Evolutionary conservation across 495 filamentous ascomycete genomes (phyloP), one percentile per base, ranked within the genome.

Genomic region (Cryomyces minteri): DNA sequence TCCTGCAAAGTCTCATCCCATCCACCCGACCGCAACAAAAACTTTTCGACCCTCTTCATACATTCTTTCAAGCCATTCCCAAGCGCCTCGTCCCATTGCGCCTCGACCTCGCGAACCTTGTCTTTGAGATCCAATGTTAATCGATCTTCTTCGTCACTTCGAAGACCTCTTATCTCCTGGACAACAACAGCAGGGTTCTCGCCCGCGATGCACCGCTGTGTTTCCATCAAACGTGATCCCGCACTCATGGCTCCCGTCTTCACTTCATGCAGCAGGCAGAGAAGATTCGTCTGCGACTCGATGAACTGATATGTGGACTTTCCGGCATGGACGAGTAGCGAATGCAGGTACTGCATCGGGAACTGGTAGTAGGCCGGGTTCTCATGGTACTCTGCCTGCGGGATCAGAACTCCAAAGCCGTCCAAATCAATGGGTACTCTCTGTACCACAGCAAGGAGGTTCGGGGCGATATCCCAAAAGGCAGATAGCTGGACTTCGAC

Each of bases 401-500:
- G 90, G 42, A 98, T 76, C 45, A 71, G 67, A 31, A 80, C 59
- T 29, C 71, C 67, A 39, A 64, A 55, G 0, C 52, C 49, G 0
- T 44, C 34, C 33, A 59, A 50, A 52, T 11, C 51, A 50, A 46
- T 52, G 0, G 86, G 88, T 11, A 95, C 74, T 53, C 80, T 81
- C 52, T 90, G 80, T 5, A 88, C 71, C 18, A 94, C 60, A 1
- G 76, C 70, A 7, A 79, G 67, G 0, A 98, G 71, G 1, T 75
- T 70, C 1, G 92, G 92, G 0, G 87, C 90, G 51, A 96, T 93
- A 54, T 98, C 92, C 90, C 90, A 98, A 64, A 95, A 98, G 4
- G 86, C 86, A 11, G 76, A 82, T 0, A 94, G 71, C 59, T 95
- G 92, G 31, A 82, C 71, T 58, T 95, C 88, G 11, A 96, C 84